phyloP scores from a whole-genome alignment of 2,329 filamentous ascomycete genomes.

The Colletotrichum simmondsii region DNA sequence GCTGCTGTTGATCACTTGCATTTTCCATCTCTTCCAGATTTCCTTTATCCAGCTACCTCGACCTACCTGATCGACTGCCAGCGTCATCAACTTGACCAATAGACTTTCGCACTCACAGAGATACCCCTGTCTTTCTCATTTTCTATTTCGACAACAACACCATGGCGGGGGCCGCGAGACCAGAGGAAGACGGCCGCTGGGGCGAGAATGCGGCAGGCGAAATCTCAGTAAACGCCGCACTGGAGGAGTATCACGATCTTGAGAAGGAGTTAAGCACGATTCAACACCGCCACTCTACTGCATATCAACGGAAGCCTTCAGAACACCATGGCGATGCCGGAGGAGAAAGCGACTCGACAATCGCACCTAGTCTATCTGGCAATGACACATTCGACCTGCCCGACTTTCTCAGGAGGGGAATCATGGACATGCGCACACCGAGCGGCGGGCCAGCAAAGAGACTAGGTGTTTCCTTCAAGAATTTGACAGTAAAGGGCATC shows the following conservation, averaged over 20 bases:
- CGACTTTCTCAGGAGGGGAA: slow-evolving; percentile 78
- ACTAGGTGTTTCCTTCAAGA: slow-evolving; percentile 81
- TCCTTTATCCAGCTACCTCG: neutral
- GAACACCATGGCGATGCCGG: slow-evolving; percentile 3
- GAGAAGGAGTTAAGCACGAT: slow-evolving; percentile 38
- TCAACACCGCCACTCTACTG: slow-evolving; percentile 28
- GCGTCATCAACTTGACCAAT: neutral
- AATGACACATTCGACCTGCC: slow-evolving; percentile 68
- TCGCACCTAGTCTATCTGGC: slow-evolving; percentile 11
- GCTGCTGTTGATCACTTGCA: neutral
- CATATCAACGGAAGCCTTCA: neutral
- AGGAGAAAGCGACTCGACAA: slow-evolving; percentile 31
- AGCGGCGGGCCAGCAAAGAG: slow-evolving; percentile 76
- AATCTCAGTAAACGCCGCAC: slow-evolving; percentile 34
- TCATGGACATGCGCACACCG: slow-evolving; percentile 78
- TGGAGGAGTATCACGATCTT: slow-evolving; percentile 37
- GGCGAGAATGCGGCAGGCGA: slow-evolving; percentile 39
- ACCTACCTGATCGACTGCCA: neutral
- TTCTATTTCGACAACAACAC: neutral
- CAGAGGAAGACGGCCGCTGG: slow-evolving; percentile 39
- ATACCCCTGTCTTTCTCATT: neutral
- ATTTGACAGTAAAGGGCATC: slow-evolving; percentile 79
- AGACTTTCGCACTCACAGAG: neutral
- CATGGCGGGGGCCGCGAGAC: slow-evolving; percentile 4
- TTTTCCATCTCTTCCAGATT: neutral